Evolutionary conservation across 1,284 basidiomycete species (phyloP), one percentile per base, ranked within the genome.

Genomic region (Coriolopsis trogii): DNA sequence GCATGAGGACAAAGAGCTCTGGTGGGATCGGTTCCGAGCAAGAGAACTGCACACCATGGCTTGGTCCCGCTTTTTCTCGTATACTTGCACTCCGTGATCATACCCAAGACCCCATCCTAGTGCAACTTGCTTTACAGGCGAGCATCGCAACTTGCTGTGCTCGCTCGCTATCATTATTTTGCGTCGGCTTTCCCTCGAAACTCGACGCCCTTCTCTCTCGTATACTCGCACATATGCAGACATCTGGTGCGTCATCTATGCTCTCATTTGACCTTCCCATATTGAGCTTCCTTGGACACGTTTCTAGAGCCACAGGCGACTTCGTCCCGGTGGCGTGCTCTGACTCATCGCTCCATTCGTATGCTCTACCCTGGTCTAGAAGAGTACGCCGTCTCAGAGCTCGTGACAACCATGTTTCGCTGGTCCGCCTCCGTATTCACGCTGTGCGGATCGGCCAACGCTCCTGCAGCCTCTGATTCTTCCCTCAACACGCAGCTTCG

Each of bases 81-180:
- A 77, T 87, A 37, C 70, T 89, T 33, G 72, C 80, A 4, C 72
- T 76, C 9, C 75, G 83, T 46, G 85, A 89, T 58, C 84, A 89
- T 64, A 76, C 82, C 15, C 84, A 85, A 46, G 88, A 90, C 65
- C 84, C 87, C 15, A 82, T 86, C 43, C 73, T 89, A 7, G 83
- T 89, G 20, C 87, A 89, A 61, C 77, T 89, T 29, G 87, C 84
- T 6, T 65, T 90, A 33, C 87, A 90, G 65, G 84, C 83, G 26
- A 85, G 81, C 55, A 74, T 88, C 44, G 74, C 82, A 6, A 79
- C 79, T 37, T 87, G 84, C 62, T 79, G 87, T 40, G 77, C 81
- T 8, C 78, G 85, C 18, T 81, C 87, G 3, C 69, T 89, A 41
- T 78, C 82, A 12, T 75, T 81, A 0, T 90, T 90, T 64, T 88